A percentile compares a stretch with the other conserved stretches of the same genome.
phyloP scores from a whole-genome alignment of 352 stramenopile species.

The Globisporangium recalcitrans region DNA sequence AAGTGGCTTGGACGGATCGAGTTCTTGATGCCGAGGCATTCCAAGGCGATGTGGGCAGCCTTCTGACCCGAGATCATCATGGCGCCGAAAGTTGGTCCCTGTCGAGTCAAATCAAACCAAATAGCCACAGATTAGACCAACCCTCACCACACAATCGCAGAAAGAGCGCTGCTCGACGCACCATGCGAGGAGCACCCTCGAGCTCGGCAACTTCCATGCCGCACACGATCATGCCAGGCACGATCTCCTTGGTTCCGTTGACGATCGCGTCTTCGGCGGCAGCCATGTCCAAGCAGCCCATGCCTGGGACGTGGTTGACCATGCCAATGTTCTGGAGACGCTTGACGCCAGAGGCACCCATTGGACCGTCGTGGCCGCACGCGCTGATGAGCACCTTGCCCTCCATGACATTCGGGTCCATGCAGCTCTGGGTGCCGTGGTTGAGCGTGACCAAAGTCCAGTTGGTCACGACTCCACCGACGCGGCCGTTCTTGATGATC shows the following conservation, averaged over 20 bases:
- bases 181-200: conserved; percentile 54
- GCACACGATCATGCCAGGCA: conserved; percentile 56
- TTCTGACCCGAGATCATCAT: conserved; percentile 74
- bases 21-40: conserved; percentile 58
- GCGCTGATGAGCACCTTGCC: conserved; percentile 61
- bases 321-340: conserved; percentile 62
- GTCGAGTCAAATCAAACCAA: neutral
- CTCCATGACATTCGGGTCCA: conserved; percentile 71
- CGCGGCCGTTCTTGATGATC: conserved; percentile 57
- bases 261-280: conserved; percentile 61
- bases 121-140: neutral
- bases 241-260: conserved; percentile 56
- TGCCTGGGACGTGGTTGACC: conserved; percentile 49
- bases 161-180: neutral
- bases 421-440: conserved; percentile 67
- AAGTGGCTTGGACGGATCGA: conserved; percentile 34
- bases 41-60: conserved; percentile 49
- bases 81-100: conserved; percentile 53
- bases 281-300: conserved; percentile 55
- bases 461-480: conserved; percentile 64
- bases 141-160: neutral
- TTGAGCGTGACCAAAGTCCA: conserved; percentile 63
- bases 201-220: conserved; percentile 64
- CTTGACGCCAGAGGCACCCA: conserved; percentile 62
- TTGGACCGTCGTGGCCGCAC: conserved; percentile 55